These are phyloP conservation scores for Ceratocystiopsis brevicomis DNA, from an alignment of 2,329 filamentous ascomycete genomes.

Conservation along the genomic window DNA sequence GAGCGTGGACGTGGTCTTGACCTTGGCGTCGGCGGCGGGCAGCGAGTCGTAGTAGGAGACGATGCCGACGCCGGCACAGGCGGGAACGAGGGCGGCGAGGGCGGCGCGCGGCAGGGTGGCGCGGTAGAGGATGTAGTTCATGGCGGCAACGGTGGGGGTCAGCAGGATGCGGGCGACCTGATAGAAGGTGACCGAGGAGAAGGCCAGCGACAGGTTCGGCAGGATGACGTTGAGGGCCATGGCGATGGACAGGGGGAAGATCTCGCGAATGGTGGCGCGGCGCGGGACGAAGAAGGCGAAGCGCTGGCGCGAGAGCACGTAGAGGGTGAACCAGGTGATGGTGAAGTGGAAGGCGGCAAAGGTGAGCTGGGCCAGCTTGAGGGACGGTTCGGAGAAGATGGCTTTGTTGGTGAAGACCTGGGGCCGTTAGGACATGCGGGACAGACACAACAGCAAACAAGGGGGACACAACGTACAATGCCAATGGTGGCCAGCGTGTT, in stretches of 20 bases:
- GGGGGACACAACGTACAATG: constrained; percentile 28
- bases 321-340: constrained; percentile 46
- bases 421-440: not conserved
- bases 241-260: constrained; percentile 44
- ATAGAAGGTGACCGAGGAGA: constrained; percentile 50
- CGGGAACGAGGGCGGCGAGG: constrained; percentile 35
- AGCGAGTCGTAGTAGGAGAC: constrained; percentile 52
- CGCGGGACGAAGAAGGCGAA: constrained; percentile 41
- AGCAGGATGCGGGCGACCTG: constrained; percentile 49
- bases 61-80: constrained; percentile 44
- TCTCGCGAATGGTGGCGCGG: constrained; percentile 31
- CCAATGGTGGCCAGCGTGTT: constrained; percentile 45
- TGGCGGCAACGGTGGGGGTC: constrained; percentile 43
- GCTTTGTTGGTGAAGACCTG: constrained; percentile 53
- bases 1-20: constrained; percentile 35
- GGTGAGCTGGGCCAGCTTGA: constrained; percentile 42
- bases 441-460: no score
- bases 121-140: constrained; percentile 44
- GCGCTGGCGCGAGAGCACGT: constrained; percentile 35
- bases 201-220: constrained; percentile 48
- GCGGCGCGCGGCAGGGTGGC: constrained; percentile 35
- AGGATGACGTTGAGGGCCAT: constrained; percentile 54
- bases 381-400: constrained; percentile 43
- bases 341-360: constrained; percentile 53
- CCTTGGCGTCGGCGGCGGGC: constrained; percentile 23